A percentile compares a stretch with the other conserved stretches of the same genome.
Conservation (phyloP, 2,329 filamentous ascomycete species). For the Stachybotrys chlorohalonatus region DNA sequence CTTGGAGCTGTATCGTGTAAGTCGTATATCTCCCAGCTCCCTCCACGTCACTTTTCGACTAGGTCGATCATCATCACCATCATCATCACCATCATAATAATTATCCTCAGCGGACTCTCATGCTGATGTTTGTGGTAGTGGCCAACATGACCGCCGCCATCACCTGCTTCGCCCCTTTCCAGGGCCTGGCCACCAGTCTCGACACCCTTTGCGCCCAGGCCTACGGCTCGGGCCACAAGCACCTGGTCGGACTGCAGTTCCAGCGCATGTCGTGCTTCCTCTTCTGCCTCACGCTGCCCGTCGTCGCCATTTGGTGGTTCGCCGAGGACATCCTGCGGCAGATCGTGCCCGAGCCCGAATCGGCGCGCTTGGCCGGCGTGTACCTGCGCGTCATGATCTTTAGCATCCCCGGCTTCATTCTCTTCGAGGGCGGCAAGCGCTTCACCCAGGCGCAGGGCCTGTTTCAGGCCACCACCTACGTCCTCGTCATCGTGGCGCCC, state of each 20-base stretch:
- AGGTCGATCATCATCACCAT: not conserved
- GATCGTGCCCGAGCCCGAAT: constrained; percentile 42
- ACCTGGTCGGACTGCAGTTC: constrained; percentile 75
- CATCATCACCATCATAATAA: not conserved
- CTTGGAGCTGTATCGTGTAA: constrained; percentile 34
- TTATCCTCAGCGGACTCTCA: not conserved
- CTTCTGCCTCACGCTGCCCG: constrained; percentile 61
- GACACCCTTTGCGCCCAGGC: constrained; percentile 93
- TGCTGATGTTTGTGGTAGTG: constrained; percentile 16
- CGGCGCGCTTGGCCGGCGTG: constrained; percentile 57
- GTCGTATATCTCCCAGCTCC: constrained; percentile 5
- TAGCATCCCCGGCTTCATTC: constrained; percentile 66
- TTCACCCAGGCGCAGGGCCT: constrained; percentile 78
- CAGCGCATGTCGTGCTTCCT: constrained; percentile 77
- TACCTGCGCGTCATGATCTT: constrained; percentile 66
- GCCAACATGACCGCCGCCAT: constrained; percentile 73
- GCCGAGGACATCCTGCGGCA: constrained; percentile 54
- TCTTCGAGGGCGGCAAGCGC: constrained; percentile 71
- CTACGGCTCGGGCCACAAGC: constrained; percentile 83
- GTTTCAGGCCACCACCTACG: constrained; percentile 69
- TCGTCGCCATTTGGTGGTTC: constrained; percentile 61
- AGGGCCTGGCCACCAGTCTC: constrained; percentile 79
- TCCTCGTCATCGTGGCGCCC: constrained; percentile 66
- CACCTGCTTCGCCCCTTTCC: constrained; percentile 66
- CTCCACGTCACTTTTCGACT: not conserved